A percentile compares a stretch with the other conserved stretches of the same genome.
Evolutionary conservation across 2,329 filamentous ascomycete genomes (phyloP).

Genomic region (Xylariaceae sp.): DNA sequence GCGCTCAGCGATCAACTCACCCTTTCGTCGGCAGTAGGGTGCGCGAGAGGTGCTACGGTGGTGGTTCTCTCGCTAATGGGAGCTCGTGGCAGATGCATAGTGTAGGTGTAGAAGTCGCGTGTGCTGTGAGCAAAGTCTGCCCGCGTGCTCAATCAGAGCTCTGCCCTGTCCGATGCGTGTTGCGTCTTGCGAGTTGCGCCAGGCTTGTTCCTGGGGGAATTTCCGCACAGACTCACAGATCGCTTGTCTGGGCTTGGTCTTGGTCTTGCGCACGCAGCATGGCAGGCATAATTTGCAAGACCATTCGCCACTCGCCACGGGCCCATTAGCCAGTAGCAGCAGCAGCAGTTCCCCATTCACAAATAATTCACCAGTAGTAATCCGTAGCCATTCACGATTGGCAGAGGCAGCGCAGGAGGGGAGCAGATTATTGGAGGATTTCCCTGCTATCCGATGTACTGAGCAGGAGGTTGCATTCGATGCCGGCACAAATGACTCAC

Average conservation of each 20-base stretch:
- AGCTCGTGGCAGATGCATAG: background rate
- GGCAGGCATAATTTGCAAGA: background rate
- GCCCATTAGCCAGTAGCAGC: background rate
- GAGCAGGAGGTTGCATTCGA: slow-evolving; percentile 7
- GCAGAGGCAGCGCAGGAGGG: background rate
- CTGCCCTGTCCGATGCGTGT: slow-evolving; percentile 10
- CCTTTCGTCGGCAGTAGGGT: background rate
- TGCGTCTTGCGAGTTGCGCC: slow-evolving; percentile 13
- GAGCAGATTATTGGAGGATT: slow-evolving; percentile 10
- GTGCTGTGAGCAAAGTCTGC: slow-evolving; percentile 1
- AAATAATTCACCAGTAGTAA: background rate
- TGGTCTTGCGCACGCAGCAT: slow-evolving; percentile 6
- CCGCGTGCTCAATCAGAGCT: slow-evolving; percentile 7
- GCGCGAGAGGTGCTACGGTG: slow-evolving; percentile 7
- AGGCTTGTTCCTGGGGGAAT: slow-evolving; percentile 17
- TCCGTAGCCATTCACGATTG: background rate
- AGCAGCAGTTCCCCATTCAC: background rate
- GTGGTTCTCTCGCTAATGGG: background rate
- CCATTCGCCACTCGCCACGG: background rate
- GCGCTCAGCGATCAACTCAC: slow-evolving; percentile 5
- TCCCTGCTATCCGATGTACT: slow-evolving; percentile 10
- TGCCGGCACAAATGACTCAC: slow-evolving; percentile 25
- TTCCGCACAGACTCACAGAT: slow-evolving; percentile 19
- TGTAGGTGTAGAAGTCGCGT: slow-evolving; percentile 7
- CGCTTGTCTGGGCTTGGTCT: background rate